Evolutionary conservation across 2,329 filamentous ascomycete species (phyloP), one percentile per base, ranked within the genome.

Genomic region (Fusarium piperis): DNA sequence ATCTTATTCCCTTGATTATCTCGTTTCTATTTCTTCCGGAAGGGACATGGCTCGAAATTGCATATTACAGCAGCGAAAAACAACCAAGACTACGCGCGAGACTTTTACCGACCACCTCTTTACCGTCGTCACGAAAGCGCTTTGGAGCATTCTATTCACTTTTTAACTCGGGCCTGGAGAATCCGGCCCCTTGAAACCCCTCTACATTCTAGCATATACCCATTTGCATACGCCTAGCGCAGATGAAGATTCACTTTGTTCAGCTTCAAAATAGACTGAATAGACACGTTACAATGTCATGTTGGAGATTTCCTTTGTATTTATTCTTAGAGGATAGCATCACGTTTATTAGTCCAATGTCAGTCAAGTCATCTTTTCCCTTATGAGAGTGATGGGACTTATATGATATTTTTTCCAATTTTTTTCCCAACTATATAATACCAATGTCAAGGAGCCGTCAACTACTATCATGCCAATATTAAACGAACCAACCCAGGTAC

Each of bases 151-250:
- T 63, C 36, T 69, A 68, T 74, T 73, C 52, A 59, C 58, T 48
- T 64, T 62, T 66, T 63, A 62, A 55, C 32, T 36, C 28, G 46
- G 46, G 65, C 60, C 66, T 71, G 71, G 62, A 66, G 58, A 64
- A 58, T 41, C 53, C 59, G 38, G 41, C 28, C 61, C 66, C 41
- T 62, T 64, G 53, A 63, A 62, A 67, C 52, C 63, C 69, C 76
- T 62, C 70, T 79, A 73, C 74, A 70, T 78, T 79, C 73, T 76
- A 79, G 76, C 76, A 79, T 79, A 80, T 80, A 80, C 77, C 79
- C 78, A 71, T 78, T 51, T 78, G 74, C 79, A 80, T 78, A 78
- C 66, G 75, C 73, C 67, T 75, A 75, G 78, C 74, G 77, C 71
- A 74, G 73, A 76, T 70, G 62, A 68, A 68, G 65, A 68, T 65